Evolutionary conservation across 371 early-diverging fungal species (phyloP).

Genomic region (Actinomucor elegans): DNA sequence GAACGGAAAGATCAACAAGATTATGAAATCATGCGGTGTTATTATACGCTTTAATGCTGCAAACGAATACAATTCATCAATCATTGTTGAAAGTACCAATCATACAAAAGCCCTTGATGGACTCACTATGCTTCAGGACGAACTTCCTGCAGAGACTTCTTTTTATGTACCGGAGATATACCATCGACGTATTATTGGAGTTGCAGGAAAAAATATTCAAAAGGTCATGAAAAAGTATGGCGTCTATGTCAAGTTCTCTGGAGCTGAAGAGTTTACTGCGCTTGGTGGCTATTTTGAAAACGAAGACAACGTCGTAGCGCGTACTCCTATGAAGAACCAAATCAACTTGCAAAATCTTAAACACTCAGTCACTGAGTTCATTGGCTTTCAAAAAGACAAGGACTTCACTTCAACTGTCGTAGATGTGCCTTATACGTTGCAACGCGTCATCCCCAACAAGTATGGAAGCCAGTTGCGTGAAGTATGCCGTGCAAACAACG

Average conservation of each 20-base stretch:
- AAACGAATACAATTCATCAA: conserved; percentile 75
- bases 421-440: conserved; percentile 32
- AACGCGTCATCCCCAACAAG: conserved; percentile 28
- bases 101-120: conserved; percentile 66
- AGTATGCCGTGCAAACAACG: conserved; percentile 36
- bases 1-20: conserved; percentile 92
- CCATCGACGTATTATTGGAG: conserved; percentile 94
- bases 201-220: conserved; percentile 93
- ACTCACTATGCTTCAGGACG: conserved; percentile 72
- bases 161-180: conserved; percentile 87
- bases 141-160: conserved; percentile 84
- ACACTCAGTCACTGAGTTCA: conserved; percentile 75
- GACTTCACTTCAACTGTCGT: conserved; percentile 28
- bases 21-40: conserved; percentile 70
- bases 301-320: conserved; percentile 82
- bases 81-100: conserved; percentile 63
- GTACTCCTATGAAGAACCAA: conserved; percentile 83
- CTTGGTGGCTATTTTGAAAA: conserved; percentile 82
- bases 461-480: conserved; percentile 26
- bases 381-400: conserved; percentile 43
- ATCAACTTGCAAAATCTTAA: conserved; percentile 67
- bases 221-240: conserved; percentile 94
- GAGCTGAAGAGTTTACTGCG: conserved; percentile 73
- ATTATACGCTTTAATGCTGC: conserved; percentile 53
- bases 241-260: conserved; percentile 92